Conservation (phyloP, 2,329 filamentous ascomycete species). For the Verticillium nubilum region DNA sequence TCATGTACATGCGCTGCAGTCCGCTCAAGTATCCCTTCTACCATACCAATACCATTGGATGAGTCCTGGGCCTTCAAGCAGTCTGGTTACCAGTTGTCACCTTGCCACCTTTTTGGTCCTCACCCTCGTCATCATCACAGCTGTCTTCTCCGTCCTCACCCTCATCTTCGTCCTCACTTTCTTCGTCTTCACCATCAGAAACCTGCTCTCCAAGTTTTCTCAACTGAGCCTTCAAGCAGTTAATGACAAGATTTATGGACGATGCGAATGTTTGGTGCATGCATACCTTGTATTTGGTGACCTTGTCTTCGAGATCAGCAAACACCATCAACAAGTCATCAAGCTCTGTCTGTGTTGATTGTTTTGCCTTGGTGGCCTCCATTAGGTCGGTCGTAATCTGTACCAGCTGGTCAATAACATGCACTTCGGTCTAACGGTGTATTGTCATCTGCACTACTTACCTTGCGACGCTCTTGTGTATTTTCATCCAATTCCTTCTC, state of each 20-base stretch:
- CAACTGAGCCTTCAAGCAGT: slow-evolving; percentile 44
- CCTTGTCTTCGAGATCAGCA: slow-evolving; percentile 73
- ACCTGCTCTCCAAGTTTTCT: slow-evolving; percentile 63
- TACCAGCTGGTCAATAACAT: slow-evolving; percentile 1
- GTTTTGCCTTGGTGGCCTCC: slow-evolving; percentile 56
- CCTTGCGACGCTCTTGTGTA: slow-evolving; percentile 15
- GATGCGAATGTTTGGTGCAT: background rate
- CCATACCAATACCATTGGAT: background rate
- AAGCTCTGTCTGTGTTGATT: slow-evolving; percentile 63
- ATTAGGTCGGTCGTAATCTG: slow-evolving; percentile 23
- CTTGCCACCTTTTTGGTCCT: slow-evolving; percentile 2
- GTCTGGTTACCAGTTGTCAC: background rate
- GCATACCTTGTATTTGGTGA: slow-evolving; percentile 66
- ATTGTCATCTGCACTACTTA: background rate
- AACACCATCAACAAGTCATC: slow-evolving; percentile 81
- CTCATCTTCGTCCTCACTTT: slow-evolving; percentile 24
- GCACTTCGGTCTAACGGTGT: background rate
- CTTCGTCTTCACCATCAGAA: slow-evolving; percentile 62
- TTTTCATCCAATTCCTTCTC: slow-evolving; percentile 22
- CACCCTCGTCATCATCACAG: slow-evolving; percentile 1
- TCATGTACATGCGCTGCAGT: background rate
- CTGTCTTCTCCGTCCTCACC: slow-evolving; percentile 6
- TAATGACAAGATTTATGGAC: background rate
- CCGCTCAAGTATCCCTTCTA: background rate
- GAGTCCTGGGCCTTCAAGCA: background rate